Evolutionary conservation across 106 monocot genomes (phyloP), one percentile per base, ranked within the genome.

Genomic region (Apostasia ramifera): DNA sequence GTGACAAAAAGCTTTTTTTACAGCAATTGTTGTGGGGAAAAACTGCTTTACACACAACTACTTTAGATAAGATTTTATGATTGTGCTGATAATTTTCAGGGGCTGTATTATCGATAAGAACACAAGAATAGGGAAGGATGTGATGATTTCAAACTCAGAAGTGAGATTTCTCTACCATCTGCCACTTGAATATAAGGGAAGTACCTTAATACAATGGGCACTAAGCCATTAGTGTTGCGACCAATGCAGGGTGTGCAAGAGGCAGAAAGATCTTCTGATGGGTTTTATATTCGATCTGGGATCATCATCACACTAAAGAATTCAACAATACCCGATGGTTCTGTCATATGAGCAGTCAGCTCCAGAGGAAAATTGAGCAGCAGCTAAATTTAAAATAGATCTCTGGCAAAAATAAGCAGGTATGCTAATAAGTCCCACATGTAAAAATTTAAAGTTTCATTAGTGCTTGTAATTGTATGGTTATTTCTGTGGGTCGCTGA

Each of bases 41-140:
- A 43, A 4, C 44, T 37, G 4, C 3, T 38, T 8, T 15, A 4
- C 4, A 66, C n/a, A n/a, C n/a, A n/a, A n/a, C 3, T 53, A 57
- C 15, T 10, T 70, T 5, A 57, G 45, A 46, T 67, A 44, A 26
- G 56, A n/a, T 63, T 69, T 50, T 40, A 62, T 2, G 40, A 11
- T 45, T 5, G 26, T 26, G 26, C 26, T 26, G 26, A 26, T 26
- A 26, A 54, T 40, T 66, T 80, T 58, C 80, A 89, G 89, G 72
- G 70, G 80, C 41, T 89, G 89, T 47, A 89, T 89, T 3, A 89
- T 85, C 14, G 89, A 89, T 69, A 89, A 89, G 74, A 89, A 89
- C 75, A 85, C 85, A 60, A 85, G 85, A 58, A 89, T 89, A 13
- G 89, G 89, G 51, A 85, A 85, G 72, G 80, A 83, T 63, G 89